Base-by-base conservation (phyloP, 2,329 filamentous ascomycete species). In the Beauveria medogensis region DNA sequence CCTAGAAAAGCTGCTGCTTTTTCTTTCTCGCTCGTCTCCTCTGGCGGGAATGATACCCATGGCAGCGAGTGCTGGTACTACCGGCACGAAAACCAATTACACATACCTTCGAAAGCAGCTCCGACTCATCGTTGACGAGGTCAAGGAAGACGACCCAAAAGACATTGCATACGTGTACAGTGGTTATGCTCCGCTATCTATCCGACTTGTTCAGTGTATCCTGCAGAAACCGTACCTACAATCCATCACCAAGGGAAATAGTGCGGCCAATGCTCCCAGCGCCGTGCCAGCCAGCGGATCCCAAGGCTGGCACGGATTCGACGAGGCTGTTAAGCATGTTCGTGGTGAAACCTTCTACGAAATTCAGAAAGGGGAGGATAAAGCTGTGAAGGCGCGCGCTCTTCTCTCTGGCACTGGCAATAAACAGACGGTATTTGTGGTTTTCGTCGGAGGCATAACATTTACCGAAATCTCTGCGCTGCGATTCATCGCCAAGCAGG, bases 81-180 rank as follows among this genome's bases (percentile, higher is more conserved):
- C 80, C 20, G 88, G 87, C 18, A 84, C 82, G 24, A 91, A 92
- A 72, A 96, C 92, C 12, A 97, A 97, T 72, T 99, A 97, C 75
- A 87, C 86, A 5, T 90, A 91, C 66, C 78, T 97, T 5, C 88
- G 95, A 59, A 96, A 94, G 72, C 87, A 88, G 63, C 83, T 99
- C 16, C 86, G 89, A 34, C 82, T 99, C 18, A 96, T 97, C 70
- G 89, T 97, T 60, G 94, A 99, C 71, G 94, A 97, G 71, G 93
- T 99, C 44, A 92, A 96, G 70, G 94, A 99, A 73, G 87, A 94
- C 62, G 89, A 95, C 52, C 94, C 94, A 3, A 90, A 94, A 68
- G 94, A 99, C 68, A 88, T 97, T 63, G 89, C 92, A n/a, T 99
- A 99, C 69, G 92, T 97, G 12, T 99, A 97, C 75, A 96, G 91